phyloP scores from a whole-genome alignment of 495 filamentous ascomycete genomes.

The Lasiosphaeriaceae sp. region DNA sequence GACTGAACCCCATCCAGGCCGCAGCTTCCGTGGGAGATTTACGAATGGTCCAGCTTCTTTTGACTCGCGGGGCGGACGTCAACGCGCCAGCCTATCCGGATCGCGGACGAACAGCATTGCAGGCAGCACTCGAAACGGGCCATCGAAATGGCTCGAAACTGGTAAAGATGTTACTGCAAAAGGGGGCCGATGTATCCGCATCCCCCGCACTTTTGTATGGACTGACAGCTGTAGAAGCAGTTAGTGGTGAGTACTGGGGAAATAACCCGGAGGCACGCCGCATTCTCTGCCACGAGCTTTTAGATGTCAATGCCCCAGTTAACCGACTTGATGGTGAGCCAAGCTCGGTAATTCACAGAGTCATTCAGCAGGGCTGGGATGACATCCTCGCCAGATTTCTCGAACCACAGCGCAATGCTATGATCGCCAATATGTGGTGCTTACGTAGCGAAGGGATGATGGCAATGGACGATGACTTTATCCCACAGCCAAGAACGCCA shows the following conservation, averaged over 20 bases:
- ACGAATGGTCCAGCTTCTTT: background rate
- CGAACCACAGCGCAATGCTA: background rate
- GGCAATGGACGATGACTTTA: background rate
- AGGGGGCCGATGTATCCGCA: background rate
- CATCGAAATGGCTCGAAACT: too few species aligned
- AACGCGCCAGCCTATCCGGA: background rate
- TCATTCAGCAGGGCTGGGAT: background rate
- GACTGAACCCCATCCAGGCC: background rate
- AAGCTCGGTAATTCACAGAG: conserved; percentile 6
- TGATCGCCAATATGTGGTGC: background rate
- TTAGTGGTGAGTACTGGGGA: background rate
- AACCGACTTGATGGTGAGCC: conserved; percentile 3
- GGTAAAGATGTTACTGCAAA: background rate
- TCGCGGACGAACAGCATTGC: conserved; percentile 4
- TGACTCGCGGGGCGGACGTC: conserved; percentile 1
- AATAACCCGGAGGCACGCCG: background rate
- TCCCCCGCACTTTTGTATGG: background rate
- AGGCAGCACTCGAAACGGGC: background rate
- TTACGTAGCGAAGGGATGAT: too few species aligned
- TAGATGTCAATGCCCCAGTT: conserved; percentile 4
- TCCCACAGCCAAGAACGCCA: background rate
- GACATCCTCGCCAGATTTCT: background rate
- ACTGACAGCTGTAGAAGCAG: background rate
- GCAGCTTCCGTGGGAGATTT: background rate
- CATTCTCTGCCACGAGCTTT: background rate